phyloP scores from a whole-genome alignment of 2,329 filamentous ascomycete genomes.

The Blastomyces emzantsi region DNA sequence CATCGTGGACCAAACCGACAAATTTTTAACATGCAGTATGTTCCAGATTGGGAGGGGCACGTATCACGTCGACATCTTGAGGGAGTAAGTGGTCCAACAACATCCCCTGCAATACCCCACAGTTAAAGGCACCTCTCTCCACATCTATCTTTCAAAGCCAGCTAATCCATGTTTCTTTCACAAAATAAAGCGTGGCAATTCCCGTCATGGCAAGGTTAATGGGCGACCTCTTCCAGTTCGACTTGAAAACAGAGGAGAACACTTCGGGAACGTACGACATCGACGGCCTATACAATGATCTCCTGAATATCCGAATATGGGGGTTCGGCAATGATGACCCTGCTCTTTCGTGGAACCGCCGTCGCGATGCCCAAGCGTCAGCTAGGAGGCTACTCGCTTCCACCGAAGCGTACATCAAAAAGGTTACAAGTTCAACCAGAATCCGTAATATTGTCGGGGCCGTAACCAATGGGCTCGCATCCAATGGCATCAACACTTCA shows the following conservation, averaged over 20 bases:
- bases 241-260: constrained; percentile 20
- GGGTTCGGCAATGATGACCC: constrained; percentile 42
- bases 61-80: constrained; percentile 18
- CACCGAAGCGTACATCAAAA: constrained; percentile 34
- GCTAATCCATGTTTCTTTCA: neutral
- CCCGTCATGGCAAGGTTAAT: constrained; percentile 20
- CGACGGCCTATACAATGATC: constrained; percentile 44
- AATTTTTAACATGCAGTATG: constrained; percentile 8
- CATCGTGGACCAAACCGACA: constrained; percentile 10
- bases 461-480: constrained; percentile 22
- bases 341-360: constrained; percentile 39
- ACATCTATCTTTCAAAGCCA: neutral
- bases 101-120: neutral
- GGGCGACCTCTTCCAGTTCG: constrained; percentile 20
- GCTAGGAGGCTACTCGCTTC: constrained; percentile 30
- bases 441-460: constrained; percentile 27
- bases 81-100: constrained; percentile 9
- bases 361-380: constrained; percentile 36
- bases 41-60: constrained; percentile 8
- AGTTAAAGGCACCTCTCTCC: neutral
- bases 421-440: constrained; percentile 20
- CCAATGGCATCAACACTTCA: constrained; percentile 28
- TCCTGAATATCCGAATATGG: constrained; percentile 40
- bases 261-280: constrained; percentile 35
- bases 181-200: constrained; percentile 15